Percentiles rank a stretch among this genome's conserved stretches.
Conservation (phyloP, 2,329 filamentous ascomycete species). For the Diaporthe velutina region DNA sequence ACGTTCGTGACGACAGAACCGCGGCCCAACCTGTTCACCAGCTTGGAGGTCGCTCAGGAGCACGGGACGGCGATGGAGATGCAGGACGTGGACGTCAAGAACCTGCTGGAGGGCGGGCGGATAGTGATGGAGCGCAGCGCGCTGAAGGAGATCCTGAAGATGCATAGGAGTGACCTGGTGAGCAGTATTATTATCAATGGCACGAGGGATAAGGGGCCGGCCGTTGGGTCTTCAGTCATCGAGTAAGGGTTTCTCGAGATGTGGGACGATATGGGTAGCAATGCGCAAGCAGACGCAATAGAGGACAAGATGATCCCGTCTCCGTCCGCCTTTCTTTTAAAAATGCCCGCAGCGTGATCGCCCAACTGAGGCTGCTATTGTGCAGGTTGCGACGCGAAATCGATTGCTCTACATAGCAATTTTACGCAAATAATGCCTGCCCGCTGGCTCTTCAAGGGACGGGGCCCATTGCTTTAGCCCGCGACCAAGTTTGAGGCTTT, state of each 20-base stretch:
- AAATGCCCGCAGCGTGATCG: background rate
- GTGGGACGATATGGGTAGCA: background rate
- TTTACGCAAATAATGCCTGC: background rate
- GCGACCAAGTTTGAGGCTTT: background rate
- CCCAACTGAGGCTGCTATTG: background rate
- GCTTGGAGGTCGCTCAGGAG: constrained; percentile 72
- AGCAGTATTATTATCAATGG: constrained; percentile 61
- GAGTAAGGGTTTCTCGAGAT: constrained; percentile 20
- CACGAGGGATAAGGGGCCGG: constrained; percentile 49
- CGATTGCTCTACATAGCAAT: background rate
- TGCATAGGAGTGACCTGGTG: constrained; percentile 77
- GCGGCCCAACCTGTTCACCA: constrained; percentile 74
- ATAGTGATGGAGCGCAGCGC: constrained; percentile 89
- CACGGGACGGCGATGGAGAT: constrained; percentile 78
- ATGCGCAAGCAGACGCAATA: background rate
- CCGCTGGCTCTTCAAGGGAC: background rate
- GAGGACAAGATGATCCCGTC: background rate
- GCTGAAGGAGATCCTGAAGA: constrained; percentile 78
- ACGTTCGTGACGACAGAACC: constrained; percentile 78
- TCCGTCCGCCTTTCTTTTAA: background rate
- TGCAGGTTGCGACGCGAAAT: background rate
- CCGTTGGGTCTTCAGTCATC: constrained; percentile 55
- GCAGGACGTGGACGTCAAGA: constrained; percentile 94
- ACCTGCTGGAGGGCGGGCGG: constrained; percentile 86
- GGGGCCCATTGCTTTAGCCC: background rate